Evolutionary conservation across 2,329 filamentous ascomycete species (phyloP).

Genomic region (Colletotrichum gigasporum): DNA sequence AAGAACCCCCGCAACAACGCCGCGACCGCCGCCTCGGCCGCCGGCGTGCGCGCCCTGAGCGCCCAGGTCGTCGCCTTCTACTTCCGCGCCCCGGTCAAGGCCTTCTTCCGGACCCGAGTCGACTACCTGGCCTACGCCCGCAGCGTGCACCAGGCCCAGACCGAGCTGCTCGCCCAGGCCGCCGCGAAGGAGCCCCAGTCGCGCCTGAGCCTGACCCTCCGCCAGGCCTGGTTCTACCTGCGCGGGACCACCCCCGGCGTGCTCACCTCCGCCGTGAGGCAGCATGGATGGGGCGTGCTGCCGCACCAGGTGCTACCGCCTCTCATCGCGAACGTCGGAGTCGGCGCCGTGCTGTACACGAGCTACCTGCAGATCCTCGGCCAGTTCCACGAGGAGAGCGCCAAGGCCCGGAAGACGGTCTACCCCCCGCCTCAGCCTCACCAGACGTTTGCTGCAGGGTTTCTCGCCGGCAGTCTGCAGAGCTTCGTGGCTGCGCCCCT

Average conservation of each 20-base stretch:
- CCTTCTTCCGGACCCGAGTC: conserved; percentile 89
- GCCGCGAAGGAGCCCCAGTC: conserved; percentile 46
- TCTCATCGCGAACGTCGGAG: conserved; percentile 76
- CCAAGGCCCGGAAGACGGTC: conserved; percentile 64
- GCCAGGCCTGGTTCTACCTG: conserved; percentile 59
- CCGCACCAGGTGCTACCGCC: conserved; percentile 82
- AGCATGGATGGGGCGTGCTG: conserved; percentile 79
- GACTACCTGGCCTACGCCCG: conserved; percentile 77
- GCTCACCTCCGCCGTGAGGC: conserved; percentile 71
- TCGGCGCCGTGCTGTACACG: conserved; percentile 80
- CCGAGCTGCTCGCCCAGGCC: conserved; percentile 46
- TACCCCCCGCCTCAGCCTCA: conserved; percentile 73
- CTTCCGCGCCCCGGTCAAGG: conserved; percentile 89
- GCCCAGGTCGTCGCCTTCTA: conserved; percentile 90
- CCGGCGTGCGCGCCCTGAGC: conserved; percentile 83
- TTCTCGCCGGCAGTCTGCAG: conserved; percentile 75
- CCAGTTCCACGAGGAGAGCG: conserved; percentile 71
- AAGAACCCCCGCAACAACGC: conserved; percentile 62
- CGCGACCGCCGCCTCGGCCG: conserved; percentile 81
- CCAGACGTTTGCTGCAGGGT: conserved; percentile 75
- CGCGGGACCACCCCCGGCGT: conserved; percentile 76
- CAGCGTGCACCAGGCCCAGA: conserved; percentile 59
- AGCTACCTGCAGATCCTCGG: conserved; percentile 78
- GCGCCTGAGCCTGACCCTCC: conserved; percentile 42
- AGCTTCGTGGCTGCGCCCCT: conserved; percentile 78